phyloP scores from a whole-genome alignment of 2,329 filamentous ascomycete genomes.

The Colletotrichum karsti region DNA sequence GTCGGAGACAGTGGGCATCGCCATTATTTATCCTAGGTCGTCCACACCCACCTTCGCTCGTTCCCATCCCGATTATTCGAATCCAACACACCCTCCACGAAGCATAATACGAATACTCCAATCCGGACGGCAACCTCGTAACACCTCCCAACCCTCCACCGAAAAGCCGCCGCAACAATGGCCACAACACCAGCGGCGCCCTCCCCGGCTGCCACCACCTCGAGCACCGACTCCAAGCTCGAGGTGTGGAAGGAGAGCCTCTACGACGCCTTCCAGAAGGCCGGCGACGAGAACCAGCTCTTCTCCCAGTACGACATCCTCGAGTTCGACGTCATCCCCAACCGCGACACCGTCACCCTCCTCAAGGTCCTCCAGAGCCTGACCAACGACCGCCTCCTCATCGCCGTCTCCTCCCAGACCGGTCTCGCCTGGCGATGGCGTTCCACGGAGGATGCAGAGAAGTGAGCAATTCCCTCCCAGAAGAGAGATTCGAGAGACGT shows the following conservation, averaged over 20 bases:
- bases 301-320: conserved; percentile 69
- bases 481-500: no score
- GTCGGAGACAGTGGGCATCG: no score
- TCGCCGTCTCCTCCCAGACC: conserved; percentile 52
- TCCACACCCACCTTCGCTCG: no score
- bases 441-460: conserved; percentile 66
- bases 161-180: conserved; percentile 17
- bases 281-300: conserved; percentile 54
- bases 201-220: conserved; percentile 27
- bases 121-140: conserved; percentile 3
- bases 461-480: conserved; percentile 53
- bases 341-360: conserved; percentile 62
- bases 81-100: no score
- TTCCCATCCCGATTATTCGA: no score
- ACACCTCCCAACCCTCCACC: background rate
- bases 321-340: conserved; percentile 64
- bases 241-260: conserved; percentile 63
- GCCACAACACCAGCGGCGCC: conserved; percentile 13
- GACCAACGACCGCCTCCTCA: conserved; percentile 68
- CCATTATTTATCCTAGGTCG: no score
- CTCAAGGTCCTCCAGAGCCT: conserved; percentile 65
- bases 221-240: conserved; percentile 48
- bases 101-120: no score
- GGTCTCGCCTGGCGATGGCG: conserved; percentile 67
- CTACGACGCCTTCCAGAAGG: conserved; percentile 63